A percentile compares a stretch with the other conserved stretches of the same genome.
phyloP scores from a whole-genome alignment of 2,329 filamentous ascomycete species.

The Mycogone perniciosa region DNA sequence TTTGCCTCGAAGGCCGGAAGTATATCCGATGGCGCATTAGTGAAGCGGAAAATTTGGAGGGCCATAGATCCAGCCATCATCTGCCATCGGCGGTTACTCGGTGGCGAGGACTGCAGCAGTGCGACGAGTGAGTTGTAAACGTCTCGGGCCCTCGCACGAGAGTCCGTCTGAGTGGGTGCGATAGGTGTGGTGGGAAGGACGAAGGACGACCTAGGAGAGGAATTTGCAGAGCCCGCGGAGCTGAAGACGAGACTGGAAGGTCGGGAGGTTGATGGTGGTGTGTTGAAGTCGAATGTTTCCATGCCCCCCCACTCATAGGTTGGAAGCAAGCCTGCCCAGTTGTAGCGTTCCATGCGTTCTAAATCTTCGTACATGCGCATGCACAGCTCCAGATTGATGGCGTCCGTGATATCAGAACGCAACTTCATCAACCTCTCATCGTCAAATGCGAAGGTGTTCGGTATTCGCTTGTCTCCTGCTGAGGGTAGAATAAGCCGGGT shows the following conservation, averaged over 20 bases:
- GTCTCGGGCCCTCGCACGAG: slow-evolving; percentile 38
- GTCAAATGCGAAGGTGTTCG: slow-evolving; percentile 58
- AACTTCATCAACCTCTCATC: slow-evolving; percentile 58
- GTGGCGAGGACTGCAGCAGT: slow-evolving; percentile 46
- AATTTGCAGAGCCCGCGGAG: slow-evolving; percentile 40
- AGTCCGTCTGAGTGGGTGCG: slow-evolving; percentile 32
- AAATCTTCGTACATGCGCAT: slow-evolving; percentile 53
- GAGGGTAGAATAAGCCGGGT: slow-evolving; percentile 51
- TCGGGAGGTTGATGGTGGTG: slow-evolving; percentile 36
- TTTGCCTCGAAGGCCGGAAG: slow-evolving; percentile 45
- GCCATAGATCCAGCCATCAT: slow-evolving; percentile 47
- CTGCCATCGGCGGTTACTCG: slow-evolving; percentile 43
- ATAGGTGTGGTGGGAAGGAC: slow-evolving; percentile 33
- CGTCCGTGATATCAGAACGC: slow-evolving; percentile 54
- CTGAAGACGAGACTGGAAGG: slow-evolving; percentile 49
- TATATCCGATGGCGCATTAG: slow-evolving; percentile 43
- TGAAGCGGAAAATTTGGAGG: slow-evolving; percentile 53
- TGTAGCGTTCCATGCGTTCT: slow-evolving; percentile 38
- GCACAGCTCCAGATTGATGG: slow-evolving; percentile 58
- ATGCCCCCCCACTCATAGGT: slow-evolving; percentile 6
- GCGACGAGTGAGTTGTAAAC: slow-evolving; percentile 49
- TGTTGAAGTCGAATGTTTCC: slow-evolving; percentile 43
- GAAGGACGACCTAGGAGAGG: slow-evolving; percentile 45
- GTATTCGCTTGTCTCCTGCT: slow-evolving; percentile 39
- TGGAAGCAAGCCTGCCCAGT: slow-evolving; percentile 12